Evolutionary conservation across 441 rosid genomes (phyloP), one percentile per base, ranked within the genome.

Genomic region (Euphorbia schlechtendalii): DNA sequence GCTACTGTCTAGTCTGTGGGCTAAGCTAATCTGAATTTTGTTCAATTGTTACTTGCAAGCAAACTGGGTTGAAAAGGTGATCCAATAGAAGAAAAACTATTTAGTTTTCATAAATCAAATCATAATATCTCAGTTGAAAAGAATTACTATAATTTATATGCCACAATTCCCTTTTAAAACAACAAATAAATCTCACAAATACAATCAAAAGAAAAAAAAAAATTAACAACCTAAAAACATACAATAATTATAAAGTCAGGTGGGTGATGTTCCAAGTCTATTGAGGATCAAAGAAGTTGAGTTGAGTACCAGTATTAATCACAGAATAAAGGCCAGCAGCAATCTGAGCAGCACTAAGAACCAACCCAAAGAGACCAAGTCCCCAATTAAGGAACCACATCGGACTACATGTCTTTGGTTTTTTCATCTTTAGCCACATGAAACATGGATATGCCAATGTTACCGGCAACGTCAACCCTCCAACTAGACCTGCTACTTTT

Each of bases 371-470:
- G 7, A 80, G 18, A 14, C 96, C 93, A 10, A 92, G 73, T 18
- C 59, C 79, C 86, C 90, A 82, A 51, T 91, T 87, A 13, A 91
- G 72, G 59, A 68, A 75, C 95, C 96, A 92, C 73, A 71, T 81
- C 3, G 71, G 71, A 48, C 88, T 60, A 46, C 60, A 71, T 36
- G 21, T 28, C 69, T 75, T 74, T 0, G 96, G 92, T 57, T 82
- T 80, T 69, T 84, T 89, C 55, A 84, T 71, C 73, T 74, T 80
- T n/a, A 87, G 73, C 96, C 98, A 89, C 96, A 87, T 82, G 69
- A 92, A 89, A 75, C 93, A 78, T 3, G 96, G 96, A 69, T 82
- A 92, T 1, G 93, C 83, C 27, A 82, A 69, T 12, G 98, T 92
- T 14, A 86, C 83, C 0, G 89, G 92, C 76, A 92, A 71, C 12